A percentile compares a stretch with the other conserved stretches of the same genome.
Evolutionary conservation across 441 rosid genomes (phyloP).

Genomic region (Syzygium malaccense): DNA sequence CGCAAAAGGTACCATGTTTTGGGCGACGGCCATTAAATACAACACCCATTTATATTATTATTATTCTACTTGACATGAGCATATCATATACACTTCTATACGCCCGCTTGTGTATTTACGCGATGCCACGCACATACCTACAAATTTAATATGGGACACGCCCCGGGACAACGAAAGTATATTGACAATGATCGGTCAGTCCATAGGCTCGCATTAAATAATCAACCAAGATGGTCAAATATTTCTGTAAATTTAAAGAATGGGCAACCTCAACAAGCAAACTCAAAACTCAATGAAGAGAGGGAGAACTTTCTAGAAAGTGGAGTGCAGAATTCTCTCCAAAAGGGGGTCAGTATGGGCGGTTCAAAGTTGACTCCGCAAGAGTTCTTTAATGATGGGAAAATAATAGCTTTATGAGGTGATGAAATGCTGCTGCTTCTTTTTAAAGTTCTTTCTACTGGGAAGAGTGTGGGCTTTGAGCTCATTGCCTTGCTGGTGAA

Average conservation of each 20-base stretch:
- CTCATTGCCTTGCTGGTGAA: not conserved
- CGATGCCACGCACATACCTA: not conserved
- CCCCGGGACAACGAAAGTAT: not conserved
- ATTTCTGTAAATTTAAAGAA: not conserved
- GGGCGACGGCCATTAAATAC: not conserved
- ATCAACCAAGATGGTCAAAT: not conserved
- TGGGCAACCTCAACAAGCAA: not conserved
- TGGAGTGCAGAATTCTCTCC: not conserved
- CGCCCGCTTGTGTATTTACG: not conserved
- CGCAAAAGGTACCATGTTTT: not conserved
- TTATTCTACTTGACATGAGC: not conserved
- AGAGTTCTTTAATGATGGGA: not conserved
- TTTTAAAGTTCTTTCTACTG: not conserved
- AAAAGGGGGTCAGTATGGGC: not conserved
- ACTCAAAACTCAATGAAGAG: not conserved
- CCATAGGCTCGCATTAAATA: not conserved
- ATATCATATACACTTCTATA: not conserved
- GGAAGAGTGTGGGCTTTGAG: not conserved
- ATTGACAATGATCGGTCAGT: not conserved
- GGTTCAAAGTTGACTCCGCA: not conserved
- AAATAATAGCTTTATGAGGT: not conserved
- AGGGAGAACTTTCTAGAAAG: not conserved
- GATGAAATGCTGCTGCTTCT: not conserved
- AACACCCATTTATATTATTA: not conserved
- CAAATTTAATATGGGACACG: not conserved